Percentiles rank a stretch among this genome's conserved stretches.
Evolutionary conservation across 345 rosid species (phyloP).

Genomic region (Moringa oleifera): DNA sequence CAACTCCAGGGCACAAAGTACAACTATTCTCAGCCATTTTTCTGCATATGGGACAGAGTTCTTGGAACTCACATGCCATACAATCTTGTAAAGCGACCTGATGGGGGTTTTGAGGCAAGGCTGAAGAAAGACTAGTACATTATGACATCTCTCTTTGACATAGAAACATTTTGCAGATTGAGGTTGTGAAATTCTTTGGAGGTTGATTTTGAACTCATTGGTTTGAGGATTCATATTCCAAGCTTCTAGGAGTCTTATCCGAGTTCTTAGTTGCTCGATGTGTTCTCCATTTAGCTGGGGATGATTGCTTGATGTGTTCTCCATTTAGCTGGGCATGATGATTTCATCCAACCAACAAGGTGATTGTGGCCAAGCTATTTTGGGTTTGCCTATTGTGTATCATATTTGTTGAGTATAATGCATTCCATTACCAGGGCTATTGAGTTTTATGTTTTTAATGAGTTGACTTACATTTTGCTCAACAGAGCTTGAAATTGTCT

Average conservation of each 20-base stretch:
- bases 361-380: constrained; percentile 16
- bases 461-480: background rate
- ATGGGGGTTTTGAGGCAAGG: constrained; percentile 71
- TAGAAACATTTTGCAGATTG: constrained; percentile 6
- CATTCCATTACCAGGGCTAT: constrained; percentile 1
- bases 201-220: constrained; percentile 24
- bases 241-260: constrained; percentile 10
- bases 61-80: constrained; percentile 68
- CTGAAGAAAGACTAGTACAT: constrained; percentile 39
- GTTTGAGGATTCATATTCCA: constrained; percentile 18
- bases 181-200: constrained; percentile 19
- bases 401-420: constrained; percentile 15
- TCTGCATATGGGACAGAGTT: constrained; percentile 66
- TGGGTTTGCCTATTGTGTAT: constrained; percentile 17
- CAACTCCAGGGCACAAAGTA: constrained; percentile 63
- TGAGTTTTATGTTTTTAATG: background rate
- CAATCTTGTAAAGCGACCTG: constrained; percentile 43
- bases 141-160: constrained; percentile 12
- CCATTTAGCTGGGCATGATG: constrained; percentile 14
- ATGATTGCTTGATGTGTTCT: constrained; percentile 7
- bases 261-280: constrained; percentile 9
- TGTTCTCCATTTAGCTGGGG: constrained; percentile 8
- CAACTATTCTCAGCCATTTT: constrained; percentile 80
- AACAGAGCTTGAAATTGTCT: background rate
- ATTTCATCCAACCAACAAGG: constrained; percentile 13